Evolutionary conservation across 805 yeast species (phyloP).

Genomic region (Blastobotrys robertii): DNA sequence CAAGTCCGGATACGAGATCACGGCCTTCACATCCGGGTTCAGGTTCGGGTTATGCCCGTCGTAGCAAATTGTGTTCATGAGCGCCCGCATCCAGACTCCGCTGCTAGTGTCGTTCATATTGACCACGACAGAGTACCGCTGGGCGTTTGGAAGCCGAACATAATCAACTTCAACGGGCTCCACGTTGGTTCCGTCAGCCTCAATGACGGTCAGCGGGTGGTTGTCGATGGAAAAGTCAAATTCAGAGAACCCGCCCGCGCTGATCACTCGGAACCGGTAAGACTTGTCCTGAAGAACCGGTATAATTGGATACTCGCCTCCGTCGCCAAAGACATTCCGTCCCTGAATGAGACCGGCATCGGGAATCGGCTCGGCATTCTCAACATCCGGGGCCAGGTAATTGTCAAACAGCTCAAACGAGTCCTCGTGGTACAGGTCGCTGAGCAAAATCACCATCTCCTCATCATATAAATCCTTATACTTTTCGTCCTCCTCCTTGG

Average conservation of each 20-base stretch:
- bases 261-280: conserved; percentile 22
- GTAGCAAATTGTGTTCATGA: conserved; percentile 30
- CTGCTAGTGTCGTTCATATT: conserved; percentile 22
- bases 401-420: conserved; percentile 28
- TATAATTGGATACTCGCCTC: conserved; percentile 15
- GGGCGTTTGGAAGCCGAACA: conserved; percentile 53
- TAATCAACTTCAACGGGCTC: conserved; percentile 19
- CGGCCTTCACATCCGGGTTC: conserved; percentile 27
- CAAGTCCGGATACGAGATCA: conserved; percentile 25
- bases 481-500: conserved; percentile 26
- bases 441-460: conserved; percentile 29
- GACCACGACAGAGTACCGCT: conserved; percentile 63
- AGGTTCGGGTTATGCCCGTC: conserved; percentile 28
- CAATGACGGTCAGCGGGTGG: conserved; percentile 23
- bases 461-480: conserved; percentile 22
- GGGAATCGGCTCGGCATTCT: conserved; percentile 30
- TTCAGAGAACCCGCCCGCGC: conserved; percentile 27
- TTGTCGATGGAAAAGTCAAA: conserved; percentile 25
- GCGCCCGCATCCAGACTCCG: conserved; percentile 34
- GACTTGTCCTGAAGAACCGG: conserved; percentile 14
- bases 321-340: conserved; percentile 23
- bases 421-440: conserved; percentile 33
- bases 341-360: conserved; percentile 38
- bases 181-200: conserved; percentile 27
- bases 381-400: conserved; percentile 34